phyloP scores from a whole-genome alignment of 257 asterid genomes.

The Parsonsia alboflavescens region DNA sequence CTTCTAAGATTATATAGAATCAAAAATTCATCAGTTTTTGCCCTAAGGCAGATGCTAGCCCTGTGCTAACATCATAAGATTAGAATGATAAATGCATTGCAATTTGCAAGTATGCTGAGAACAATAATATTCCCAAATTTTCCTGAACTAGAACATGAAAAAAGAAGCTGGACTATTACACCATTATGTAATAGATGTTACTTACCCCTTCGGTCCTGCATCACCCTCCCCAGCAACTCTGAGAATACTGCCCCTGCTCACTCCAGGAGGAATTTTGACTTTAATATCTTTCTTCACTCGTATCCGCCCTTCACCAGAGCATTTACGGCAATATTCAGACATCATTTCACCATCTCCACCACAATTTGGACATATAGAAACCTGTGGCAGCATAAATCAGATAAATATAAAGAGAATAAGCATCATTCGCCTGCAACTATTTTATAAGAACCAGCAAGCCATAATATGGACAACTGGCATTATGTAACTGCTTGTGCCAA shows the following conservation, averaged over 20 bases:
- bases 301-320: constrained; percentile 90
- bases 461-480: neutral
- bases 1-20: neutral
- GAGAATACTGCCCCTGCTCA: constrained; percentile 93
- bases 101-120: neutral
- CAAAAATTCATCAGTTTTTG: neutral
- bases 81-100: neutral
- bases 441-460: neutral
- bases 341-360: constrained; percentile 97
- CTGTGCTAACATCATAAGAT: neutral
- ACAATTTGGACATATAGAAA: constrained; percentile 93
- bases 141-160: neutral
- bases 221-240: constrained; percentile 99
- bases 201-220: constrained; percentile 96
- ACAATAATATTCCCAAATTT: neutral
- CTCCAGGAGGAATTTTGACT: constrained; percentile 99
- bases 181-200: neutral
- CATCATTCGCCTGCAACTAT: neutral
- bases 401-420: neutral
- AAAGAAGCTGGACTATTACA: constrained; percentile 8
- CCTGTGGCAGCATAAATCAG: constrained; percentile 36
- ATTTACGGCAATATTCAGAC: constrained; percentile 89
- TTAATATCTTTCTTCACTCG: constrained; percentile 85
- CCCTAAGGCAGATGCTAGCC: neutral
- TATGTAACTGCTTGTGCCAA: neutral